Conservation (phyloP, 306 rosid genomes). For the Dryas alaskensis region DNA sequence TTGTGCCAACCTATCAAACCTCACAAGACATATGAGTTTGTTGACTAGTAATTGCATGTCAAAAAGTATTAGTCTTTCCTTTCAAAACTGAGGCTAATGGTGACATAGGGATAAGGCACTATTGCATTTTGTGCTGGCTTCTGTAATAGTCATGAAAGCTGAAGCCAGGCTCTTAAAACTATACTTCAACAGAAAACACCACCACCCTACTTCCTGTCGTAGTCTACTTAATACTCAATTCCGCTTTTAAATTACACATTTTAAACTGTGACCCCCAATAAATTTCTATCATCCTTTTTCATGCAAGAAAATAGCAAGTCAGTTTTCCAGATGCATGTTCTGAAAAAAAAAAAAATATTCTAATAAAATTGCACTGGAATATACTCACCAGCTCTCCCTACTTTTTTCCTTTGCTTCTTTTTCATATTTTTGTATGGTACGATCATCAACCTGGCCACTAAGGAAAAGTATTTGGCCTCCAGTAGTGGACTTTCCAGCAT, state of each 20-base stretch:
- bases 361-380: slow-evolving; percentile 1
- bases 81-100: neutral
- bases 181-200: neutral
- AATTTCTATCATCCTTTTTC: too few relatives aligned
- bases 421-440: slow-evolving; percentile 95
- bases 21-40: neutral
- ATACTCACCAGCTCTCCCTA: slow-evolving; percentile 96
- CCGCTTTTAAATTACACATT: neutral
- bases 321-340: neutral
- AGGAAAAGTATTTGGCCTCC: slow-evolving; percentile 99
- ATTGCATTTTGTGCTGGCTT: neutral
- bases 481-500: slow-evolving; percentile 97
- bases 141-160: neutral
- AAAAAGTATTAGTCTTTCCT: neutral
- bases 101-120: neutral
- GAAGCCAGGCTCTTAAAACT: neutral
- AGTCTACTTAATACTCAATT: neutral
- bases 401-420: slow-evolving; percentile 99
- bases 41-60: neutral
- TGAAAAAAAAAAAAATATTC: neutral
- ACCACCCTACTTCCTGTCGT: neutral
- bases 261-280: neutral
- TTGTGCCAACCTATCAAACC: neutral
- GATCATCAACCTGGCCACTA: slow-evolving; percentile 94
- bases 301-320: neutral